Evolutionary conservation across 108 stramenopile genomes (phyloP), one percentile per base, ranked within the genome.

Genomic region (Cyclostephanos tholiformis): DNA sequence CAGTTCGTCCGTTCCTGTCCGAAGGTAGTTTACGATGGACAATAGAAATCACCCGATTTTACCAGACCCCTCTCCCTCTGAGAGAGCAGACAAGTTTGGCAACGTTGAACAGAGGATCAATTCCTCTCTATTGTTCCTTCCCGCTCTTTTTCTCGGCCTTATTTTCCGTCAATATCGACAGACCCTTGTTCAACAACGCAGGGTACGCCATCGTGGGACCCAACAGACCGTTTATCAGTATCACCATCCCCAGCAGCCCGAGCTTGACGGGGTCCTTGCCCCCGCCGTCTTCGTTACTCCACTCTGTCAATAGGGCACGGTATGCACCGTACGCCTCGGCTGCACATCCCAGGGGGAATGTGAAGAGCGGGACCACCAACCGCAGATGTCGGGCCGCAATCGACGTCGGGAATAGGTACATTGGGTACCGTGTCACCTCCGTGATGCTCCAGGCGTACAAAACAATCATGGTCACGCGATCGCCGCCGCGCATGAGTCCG

Each of bases 181-280:
- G 51, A 20, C 82, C 85, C 62, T 86, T 86, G 36, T 80, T 82
- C 62, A 86, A 29, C 32, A 86, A 69, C 39, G 75, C 75, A 17
- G 85, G 85, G 71, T 83, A 83, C 17, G 85, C 85, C 71, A 83
- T 55, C 4, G 82, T 83, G 10, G 85, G 85, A 32, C 82, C 85
- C 14, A 86, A 51, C 19, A 81, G 30, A 26, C 69, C 66, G 80
- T 86, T 83, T 23, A 86, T 62, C 32, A 76, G 48, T 32, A 86
- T 26, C 19, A 77, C 76, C 63, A 80, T 72, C 11, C 32, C 55
- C 10, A 78, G 13, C 55, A 86, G 59, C 7, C 46, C 65, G 26
- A 83, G 59, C 50, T 83, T 67, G 6, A 79, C 20, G 63, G 17
- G 44, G 44, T 25, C 63, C 52, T 43, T 50, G 6, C 9, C 25